Conservation (phyloP, 139 green algal species). For the Zygnema circumcarinatum region DNA sequence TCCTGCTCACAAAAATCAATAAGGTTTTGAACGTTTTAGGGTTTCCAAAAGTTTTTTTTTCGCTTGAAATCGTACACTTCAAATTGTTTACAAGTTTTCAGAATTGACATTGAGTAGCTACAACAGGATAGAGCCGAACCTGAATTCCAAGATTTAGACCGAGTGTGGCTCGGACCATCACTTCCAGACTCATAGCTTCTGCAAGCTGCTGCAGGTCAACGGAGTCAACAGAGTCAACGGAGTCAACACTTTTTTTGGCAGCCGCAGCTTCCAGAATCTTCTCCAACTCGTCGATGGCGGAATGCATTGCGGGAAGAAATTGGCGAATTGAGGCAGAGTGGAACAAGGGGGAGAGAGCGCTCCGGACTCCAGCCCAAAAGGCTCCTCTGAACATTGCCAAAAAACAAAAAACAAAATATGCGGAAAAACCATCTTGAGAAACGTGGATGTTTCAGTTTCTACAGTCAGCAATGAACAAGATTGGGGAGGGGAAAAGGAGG, state of each 20-base stretch:
- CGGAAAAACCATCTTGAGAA: not conserved
- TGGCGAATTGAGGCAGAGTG: constrained; percentile 21
- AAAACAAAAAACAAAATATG: not conserved
- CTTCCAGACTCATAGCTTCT: constrained; percentile 26
- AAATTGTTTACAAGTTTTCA: no score
- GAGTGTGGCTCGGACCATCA: constrained; percentile 15
- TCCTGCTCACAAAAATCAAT: no score
- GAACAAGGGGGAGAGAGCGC: constrained; percentile 19
- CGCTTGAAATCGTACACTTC: no score
- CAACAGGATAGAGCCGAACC: no score
- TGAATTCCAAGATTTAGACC: not conserved
- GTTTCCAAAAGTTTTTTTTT: no score
- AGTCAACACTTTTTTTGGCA: not conserved
- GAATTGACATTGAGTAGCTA: no score
- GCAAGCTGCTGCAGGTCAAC: constrained; percentile 8
- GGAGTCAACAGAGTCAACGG: not conserved
- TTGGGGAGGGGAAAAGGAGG: not conserved
- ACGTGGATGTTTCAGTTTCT: no score
- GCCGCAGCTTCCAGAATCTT: not conserved
- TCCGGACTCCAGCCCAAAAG: constrained; percentile 33
- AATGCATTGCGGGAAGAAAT: constrained; percentile 13
- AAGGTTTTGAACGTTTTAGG: no score
- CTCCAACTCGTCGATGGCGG: not conserved
- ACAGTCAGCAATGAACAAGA: not conserved
- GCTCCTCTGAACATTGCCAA: constrained; percentile 18